Evolutionary conservation across 2,329 filamentous ascomycete genomes (phyloP).

Genomic region (Hymenoscyphus occultus): DNA sequence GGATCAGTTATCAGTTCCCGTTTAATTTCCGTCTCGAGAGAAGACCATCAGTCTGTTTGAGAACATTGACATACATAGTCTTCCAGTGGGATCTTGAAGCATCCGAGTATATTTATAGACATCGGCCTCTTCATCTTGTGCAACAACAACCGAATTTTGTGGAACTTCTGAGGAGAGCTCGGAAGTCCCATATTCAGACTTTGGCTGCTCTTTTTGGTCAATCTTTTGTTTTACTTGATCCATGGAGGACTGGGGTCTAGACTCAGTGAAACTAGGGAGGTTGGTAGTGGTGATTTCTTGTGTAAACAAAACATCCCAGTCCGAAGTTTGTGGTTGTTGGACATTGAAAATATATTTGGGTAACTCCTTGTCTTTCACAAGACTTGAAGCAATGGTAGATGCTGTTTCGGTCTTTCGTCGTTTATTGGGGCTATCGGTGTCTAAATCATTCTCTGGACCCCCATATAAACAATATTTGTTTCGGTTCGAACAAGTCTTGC

Average conservation of each 20-base stretch:
- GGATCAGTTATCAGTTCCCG: not conserved
- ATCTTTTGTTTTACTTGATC: not conserved
- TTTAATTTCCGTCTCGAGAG: not conserved
- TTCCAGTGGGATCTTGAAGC: slow-evolving; percentile 56
- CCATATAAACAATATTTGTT: slow-evolving; percentile 44
- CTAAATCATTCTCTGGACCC: not conserved
- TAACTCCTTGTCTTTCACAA: not conserved
- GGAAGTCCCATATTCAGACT: not conserved
- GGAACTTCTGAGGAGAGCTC: not conserved
- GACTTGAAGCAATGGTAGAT: not conserved
- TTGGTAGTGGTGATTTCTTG: slow-evolving; percentile 12
- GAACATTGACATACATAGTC: slow-evolving; percentile 47
- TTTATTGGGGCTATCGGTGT: not conserved
- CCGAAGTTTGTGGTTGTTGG: slow-evolving; percentile 25
- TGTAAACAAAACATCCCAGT: not conserved
- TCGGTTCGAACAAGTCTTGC: slow-evolving; percentile 56
- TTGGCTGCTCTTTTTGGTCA: not conserved
- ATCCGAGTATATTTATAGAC: slow-evolving; percentile 55
- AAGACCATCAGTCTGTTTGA: not conserved
- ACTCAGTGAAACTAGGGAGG: slow-evolving; percentile 11
- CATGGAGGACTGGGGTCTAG: not conserved
- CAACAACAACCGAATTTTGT: slow-evolving; percentile 35
- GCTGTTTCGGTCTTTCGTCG: not conserved
- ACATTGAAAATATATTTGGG: slow-evolving; percentile 13
- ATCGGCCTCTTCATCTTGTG: slow-evolving; percentile 52